Evolutionary conservation across 306 rosid species (phyloP), one percentile per base, ranked within the genome.

Genomic region (Hylodesmum podocarpum): DNA sequence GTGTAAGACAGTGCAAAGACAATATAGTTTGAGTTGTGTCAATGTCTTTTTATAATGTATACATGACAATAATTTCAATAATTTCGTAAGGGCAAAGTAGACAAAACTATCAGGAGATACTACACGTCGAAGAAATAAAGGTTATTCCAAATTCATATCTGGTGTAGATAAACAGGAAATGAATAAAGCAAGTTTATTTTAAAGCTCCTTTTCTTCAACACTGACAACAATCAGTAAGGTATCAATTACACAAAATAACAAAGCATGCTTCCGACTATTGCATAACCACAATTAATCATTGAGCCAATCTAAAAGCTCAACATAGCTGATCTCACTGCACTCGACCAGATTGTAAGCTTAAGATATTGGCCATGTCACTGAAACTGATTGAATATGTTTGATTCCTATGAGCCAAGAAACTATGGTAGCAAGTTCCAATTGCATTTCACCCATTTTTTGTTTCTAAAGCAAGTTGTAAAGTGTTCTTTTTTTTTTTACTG

Each of bases 191-290:
- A 70, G 53, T 73, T 39, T 16, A 21, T 61, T 34, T 34, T 72
- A 3, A 64, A 37, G 33, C 61, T 29, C 66, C 14, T 14, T 58
- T 55, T 49, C 44, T 67, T n/a, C 16, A 62, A 33, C 50, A 55
- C 53, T 59, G 64, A 40, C 44, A 62, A 62, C 59, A 79, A 53
- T n/a, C 40, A 50, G 49, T 69, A 69, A 47, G 15, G 24, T 71
- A 74, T 51, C 75, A 31, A 58, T 68, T 53, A 62, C 65, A 69
- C 53, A 53, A 73, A 22, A 61, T 15, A 78, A 41, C 6, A 24
- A 78, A 61, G 58, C 65, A 16, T 27, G 27, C 36, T 27, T 83
- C 62, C 70, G 75, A 73, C 51, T 63, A 62, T 59, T 22, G 4
- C 57, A 74, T 31, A 78, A 66, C 5, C 41, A 68, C 40, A 62